phyloP scores from a whole-genome alignment of 345 rosid genomes.

The Eucalyptus camaldulensis region DNA sequence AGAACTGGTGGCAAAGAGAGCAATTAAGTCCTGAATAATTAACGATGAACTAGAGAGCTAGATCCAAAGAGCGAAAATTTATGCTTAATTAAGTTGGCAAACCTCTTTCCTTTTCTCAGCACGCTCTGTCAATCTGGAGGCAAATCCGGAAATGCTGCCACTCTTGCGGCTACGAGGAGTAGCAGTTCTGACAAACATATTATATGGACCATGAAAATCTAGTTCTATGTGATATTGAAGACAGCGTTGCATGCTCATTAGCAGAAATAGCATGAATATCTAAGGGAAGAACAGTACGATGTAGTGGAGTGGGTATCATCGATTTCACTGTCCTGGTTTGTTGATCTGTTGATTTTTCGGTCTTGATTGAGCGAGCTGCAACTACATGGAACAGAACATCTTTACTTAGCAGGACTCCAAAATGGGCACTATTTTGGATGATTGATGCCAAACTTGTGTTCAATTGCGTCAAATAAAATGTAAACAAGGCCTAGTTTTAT shows the following conservation, averaged over 20 bases:
- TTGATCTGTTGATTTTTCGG: not conserved
- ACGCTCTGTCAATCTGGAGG: constrained; percentile 85
- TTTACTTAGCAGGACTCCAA: not conserved
- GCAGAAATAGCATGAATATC: not conserved
- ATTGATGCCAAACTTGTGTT: not conserved
- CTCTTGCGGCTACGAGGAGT: constrained; percentile 42
- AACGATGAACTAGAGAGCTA: not conserved
- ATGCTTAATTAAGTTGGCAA: not conserved
- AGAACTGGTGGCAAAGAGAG: constrained; percentile 37
- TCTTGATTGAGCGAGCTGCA: not conserved
- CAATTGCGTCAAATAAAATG: not conserved
- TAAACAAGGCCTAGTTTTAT: not conserved
- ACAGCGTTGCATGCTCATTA: not conserved
- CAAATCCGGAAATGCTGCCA: constrained; percentile 68
- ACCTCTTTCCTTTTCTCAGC: constrained; percentile 98
- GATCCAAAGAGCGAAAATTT: not conserved
- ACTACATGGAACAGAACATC: not conserved
- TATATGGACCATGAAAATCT: not conserved
- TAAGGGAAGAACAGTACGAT: constrained; percentile 39
- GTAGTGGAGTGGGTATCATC: constrained; percentile 76
- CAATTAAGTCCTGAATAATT: too few species aligned
- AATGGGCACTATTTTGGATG: not conserved
- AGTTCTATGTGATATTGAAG: not conserved
- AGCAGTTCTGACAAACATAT: constrained; percentile 33
- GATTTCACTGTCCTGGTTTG: constrained; percentile 41